Conservation (phyloP, 805 yeast species). For the Candida insectorum region DNA sequence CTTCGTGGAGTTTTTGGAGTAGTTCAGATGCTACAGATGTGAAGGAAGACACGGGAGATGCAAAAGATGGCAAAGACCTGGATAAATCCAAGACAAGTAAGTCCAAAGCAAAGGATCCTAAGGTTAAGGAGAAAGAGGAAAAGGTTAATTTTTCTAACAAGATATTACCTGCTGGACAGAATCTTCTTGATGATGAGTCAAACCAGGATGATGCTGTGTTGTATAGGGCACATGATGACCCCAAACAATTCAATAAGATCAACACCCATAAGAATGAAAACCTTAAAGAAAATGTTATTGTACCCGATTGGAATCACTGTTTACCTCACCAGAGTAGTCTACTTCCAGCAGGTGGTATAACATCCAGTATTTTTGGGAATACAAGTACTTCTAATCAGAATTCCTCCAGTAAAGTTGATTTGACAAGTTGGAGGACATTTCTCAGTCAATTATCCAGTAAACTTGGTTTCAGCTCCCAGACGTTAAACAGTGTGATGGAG, state of each 20-base stretch:
- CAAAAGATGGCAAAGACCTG: conserved; percentile 8
- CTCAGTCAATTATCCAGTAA: conserved; percentile 30
- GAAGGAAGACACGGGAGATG: conserved; percentile 6
- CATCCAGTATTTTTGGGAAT: conserved; percentile 21
- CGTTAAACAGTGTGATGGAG: conserved; percentile 23
- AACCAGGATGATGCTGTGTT: conserved; percentile 39
- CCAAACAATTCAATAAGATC: conserved; percentile 37
- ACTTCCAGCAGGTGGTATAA: conserved; percentile 11
- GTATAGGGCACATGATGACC: conserved; percentile 40
- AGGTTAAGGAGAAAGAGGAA: conserved; percentile 10
- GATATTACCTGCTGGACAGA: conserved; percentile 13
- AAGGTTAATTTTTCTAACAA: conserved; percentile 21
- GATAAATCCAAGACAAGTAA: conserved; percentile 3
- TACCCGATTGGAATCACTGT: conserved; percentile 41
- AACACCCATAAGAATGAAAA: conserved; percentile 45
- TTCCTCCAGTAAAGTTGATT: conserved; percentile 21
- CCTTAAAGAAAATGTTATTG: conserved; percentile 36
- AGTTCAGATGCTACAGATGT: conserved; percentile 1
- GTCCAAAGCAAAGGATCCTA: conserved; percentile 4
- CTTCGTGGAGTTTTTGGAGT: conserved; percentile 38
- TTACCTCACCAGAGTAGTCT: conserved; percentile 24
- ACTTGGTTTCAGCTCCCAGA: conserved; percentile 32
- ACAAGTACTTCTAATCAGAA: conserved; percentile 22
- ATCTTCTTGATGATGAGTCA: not conserved
- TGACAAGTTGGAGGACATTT: conserved; percentile 34